Evolutionary conservation across 1,139 yeast species (phyloP).

Genomic region (Candida labiduridarum): DNA sequence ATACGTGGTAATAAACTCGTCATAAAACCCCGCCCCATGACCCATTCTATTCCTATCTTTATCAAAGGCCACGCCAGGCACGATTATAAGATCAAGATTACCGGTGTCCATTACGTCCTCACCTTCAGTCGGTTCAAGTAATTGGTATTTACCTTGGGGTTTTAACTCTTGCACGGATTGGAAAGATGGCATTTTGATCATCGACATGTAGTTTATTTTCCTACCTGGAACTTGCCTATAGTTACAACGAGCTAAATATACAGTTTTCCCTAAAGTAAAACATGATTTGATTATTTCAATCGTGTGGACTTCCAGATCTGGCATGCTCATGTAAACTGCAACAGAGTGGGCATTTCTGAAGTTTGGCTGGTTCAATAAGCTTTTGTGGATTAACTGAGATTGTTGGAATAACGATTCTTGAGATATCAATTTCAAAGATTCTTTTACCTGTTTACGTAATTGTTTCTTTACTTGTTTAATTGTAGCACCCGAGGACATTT

Average conservation of each 20-base stretch:
- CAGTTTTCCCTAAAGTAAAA: conserved; percentile 43
- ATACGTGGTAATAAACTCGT: conserved; percentile 67
- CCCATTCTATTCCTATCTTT: conserved; percentile 64
- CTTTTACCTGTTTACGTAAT: conserved; percentile 24
- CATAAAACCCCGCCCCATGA: conserved; percentile 94
- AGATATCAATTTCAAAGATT: conserved; percentile 17
- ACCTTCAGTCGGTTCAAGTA: conserved; percentile 66
- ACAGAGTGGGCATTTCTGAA: conserved; percentile 50
- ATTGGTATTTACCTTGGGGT: conserved; percentile 70
- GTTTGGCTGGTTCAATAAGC: conserved; percentile 34
- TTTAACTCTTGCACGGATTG: conserved; percentile 46
- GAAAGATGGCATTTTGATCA: conserved; percentile 50
- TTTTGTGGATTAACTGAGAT: conserved; percentile 26
- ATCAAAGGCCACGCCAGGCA: conserved; percentile 88
- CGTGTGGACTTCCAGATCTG: conserved; percentile 62
- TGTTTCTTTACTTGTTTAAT: conserved; percentile 19
- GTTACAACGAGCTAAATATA: conserved; percentile 56
- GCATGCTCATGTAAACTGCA: conserved; percentile 72
- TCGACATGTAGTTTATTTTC: conserved; percentile 54
- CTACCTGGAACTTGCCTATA: conserved; percentile 19
- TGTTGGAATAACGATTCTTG: conserved; percentile 20
- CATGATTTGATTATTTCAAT: conserved; percentile 49
- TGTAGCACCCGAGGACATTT: conserved; percentile 3
- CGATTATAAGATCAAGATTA: conserved; percentile 66
- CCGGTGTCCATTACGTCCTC: conserved; percentile 38